Conservation (phyloP, 331 rosid genomes). For the Cydonia oblonga region DNA sequence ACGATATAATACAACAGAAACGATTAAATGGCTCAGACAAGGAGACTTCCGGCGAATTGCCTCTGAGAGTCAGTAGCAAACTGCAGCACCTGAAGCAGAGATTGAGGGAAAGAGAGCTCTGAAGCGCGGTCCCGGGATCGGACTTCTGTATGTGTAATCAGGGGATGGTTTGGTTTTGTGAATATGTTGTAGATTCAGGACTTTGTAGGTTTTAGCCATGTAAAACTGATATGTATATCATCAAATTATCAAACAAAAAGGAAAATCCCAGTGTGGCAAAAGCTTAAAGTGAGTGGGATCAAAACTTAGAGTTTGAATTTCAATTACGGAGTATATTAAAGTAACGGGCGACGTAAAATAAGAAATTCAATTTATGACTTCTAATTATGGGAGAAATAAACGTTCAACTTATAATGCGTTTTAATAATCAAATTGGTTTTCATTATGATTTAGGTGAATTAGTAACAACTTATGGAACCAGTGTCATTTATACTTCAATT, state of each 20-base stretch:
- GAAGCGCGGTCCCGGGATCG: not conserved
- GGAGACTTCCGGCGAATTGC: slow-evolving; percentile 28
- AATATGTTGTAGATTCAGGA: slow-evolving; percentile 2
- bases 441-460: too few relatives aligned
- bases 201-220: slow-evolving; percentile 8
- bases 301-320: not conserved
- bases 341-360: too few relatives aligned
- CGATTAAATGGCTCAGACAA: slow-evolving; percentile 21
- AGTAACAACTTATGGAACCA: too few relatives aligned
- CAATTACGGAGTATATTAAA: too few relatives aligned
- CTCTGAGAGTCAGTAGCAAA: slow-evolving; percentile 25
- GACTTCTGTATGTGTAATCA: not conserved
- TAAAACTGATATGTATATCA: slow-evolving; percentile 2
- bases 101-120: slow-evolving; percentile 38
- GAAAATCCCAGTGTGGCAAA: not conserved
- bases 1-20: slow-evolving; percentile 57
- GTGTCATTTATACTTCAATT: not conserved
- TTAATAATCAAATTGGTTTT: too few relatives aligned
- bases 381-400: too few relatives aligned
- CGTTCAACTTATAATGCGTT: too few relatives aligned
- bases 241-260: not conserved
- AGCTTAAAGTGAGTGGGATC: not conserved
- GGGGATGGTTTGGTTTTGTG: not conserved
- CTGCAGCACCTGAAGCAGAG: slow-evolving; percentile 32
- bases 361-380: too few relatives aligned